phyloP scores from a whole-genome alignment of 148 eudicot species.

The Cornus suecica region DNA sequence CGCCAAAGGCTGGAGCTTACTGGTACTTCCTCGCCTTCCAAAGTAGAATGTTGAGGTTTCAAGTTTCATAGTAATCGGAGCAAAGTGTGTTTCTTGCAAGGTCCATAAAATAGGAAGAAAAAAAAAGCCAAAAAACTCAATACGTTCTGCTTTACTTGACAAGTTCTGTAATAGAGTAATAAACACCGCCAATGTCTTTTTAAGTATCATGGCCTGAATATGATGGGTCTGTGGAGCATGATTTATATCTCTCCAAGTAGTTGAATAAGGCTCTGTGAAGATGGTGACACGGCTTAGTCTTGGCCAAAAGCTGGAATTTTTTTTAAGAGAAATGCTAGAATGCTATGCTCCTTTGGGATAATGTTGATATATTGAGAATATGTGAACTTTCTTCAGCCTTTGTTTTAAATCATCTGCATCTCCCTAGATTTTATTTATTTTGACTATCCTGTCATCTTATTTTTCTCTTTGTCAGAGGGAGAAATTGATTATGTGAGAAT shows the following conservation, averaged over 20 bases:
- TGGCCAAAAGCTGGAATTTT: neutral
- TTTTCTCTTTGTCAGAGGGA: constrained; percentile 40
- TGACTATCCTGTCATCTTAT: neutral
- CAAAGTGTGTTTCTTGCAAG: too few species aligned
- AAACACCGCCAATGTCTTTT: neutral
- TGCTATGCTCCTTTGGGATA: constrained; percentile 6
- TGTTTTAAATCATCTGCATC: neutral
- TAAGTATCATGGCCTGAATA: neutral
- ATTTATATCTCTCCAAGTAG: neutral
- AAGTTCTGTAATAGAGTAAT: neutral
- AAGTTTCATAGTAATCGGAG: too few species aligned
- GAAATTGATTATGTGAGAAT: constrained; percentile 81
- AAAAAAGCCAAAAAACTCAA: too few species aligned
- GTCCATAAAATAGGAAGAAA: too few species aligned
- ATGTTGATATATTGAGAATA: neutral
- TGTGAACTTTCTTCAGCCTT: neutral
- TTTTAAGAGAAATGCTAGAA: neutral
- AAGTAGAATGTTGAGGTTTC: too few species aligned
- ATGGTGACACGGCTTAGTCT: neutral
- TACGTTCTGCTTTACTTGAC: neutral
- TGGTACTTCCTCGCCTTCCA: too few species aligned
- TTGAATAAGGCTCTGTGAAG: constrained; percentile 1
- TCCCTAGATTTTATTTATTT: neutral
- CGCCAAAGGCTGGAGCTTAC: too few species aligned
- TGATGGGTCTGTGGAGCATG: constrained; percentile 5